Conservation (phyloP, 768 basidiomycete genomes). For the Kwoniella dejecticola region DNA sequence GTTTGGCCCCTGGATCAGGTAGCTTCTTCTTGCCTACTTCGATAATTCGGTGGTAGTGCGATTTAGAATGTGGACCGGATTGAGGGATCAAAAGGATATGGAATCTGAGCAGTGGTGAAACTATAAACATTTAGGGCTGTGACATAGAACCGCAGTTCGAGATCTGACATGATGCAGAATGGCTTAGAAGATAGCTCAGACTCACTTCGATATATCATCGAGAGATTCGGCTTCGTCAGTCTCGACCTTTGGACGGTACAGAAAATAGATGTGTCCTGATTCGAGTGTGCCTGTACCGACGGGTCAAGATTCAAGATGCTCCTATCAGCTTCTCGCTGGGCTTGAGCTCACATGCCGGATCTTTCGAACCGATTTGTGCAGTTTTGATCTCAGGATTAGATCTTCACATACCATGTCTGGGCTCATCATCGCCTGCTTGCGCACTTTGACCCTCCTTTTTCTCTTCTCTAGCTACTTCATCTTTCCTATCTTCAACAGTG, state of each 20-base stretch:
- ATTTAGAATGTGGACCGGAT: slow-evolving; percentile 35
- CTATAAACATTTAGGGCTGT: background rate
- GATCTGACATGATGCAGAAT: too few species aligned
- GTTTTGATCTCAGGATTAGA: too few species aligned
- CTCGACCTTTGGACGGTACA: slow-evolving; percentile 52
- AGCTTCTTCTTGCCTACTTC: slow-evolving; percentile 53
- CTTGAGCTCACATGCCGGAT: too few species aligned
- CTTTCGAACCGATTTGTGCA: too few species aligned
- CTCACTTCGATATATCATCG: slow-evolving; percentile 52
- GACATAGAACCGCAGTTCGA: background rate
- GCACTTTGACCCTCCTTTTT: slow-evolving; percentile 11
- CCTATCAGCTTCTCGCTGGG: too few species aligned
- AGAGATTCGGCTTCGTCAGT: slow-evolving; percentile 38
- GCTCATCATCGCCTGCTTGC: slow-evolving; percentile 28
- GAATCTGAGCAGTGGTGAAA: slow-evolving; percentile 33
- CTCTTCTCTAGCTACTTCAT: slow-evolving; percentile 13
- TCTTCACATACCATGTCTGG: slow-evolving; percentile 41
- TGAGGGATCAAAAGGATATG: slow-evolving; percentile 50
- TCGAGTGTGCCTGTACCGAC: slow-evolving; percentile 44
- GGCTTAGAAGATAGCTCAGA: too few species aligned
- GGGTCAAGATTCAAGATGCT: background rate
- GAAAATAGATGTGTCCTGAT: slow-evolving; percentile 50
- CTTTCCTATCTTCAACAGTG: slow-evolving; percentile 25
- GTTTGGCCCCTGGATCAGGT: slow-evolving; percentile 49
- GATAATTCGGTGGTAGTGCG: slow-evolving; percentile 49